A percentile compares a stretch with the other conserved stretches of the same genome.
phyloP scores from a whole-genome alignment of 2,329 filamentous ascomycete genomes.

The Chrysoporthe cubensis region DNA sequence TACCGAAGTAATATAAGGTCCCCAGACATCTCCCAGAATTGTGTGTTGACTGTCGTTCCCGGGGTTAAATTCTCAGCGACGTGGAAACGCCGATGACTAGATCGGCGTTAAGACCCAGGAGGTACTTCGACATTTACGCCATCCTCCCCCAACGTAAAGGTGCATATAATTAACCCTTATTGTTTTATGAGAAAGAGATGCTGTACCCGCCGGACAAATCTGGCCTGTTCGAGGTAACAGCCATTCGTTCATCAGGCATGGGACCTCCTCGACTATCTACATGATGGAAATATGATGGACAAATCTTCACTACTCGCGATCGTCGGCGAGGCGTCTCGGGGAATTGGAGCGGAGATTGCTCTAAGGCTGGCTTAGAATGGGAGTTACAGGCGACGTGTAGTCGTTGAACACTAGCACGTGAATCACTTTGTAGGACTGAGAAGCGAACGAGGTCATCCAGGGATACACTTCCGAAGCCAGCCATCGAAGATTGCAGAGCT shows the following conservation, averaged over 20 bases:
- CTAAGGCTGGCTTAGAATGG: conserved; percentile 40
- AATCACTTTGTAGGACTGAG: not conserved
- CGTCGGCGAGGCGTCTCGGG: conserved; percentile 44
- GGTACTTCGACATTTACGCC: no score
- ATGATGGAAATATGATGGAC: not conserved
- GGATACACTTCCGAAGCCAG: conserved; percentile 68
- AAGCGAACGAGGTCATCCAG: conserved; percentile 45
- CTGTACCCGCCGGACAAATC: no score
- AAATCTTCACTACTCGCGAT: conserved; percentile 36
- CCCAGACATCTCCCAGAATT: no score
- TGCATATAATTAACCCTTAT: no score
- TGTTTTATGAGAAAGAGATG: no score
- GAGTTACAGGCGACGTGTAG: conserved; percentile 4
- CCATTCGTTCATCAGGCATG: not conserved
- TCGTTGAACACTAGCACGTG: no score
- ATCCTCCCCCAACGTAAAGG: not conserved
- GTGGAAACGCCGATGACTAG: no score
- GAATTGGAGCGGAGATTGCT: conserved; percentile 43
- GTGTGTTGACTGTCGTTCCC: no score
- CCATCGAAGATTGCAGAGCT: conserved; percentile 62
- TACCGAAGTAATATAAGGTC: no score
- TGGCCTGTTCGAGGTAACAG: not conserved
- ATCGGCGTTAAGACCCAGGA: no score
- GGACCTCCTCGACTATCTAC: not conserved
- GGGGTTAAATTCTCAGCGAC: no score